These are phyloP conservation scores for Verbascum thapsus DNA, from an alignment of 257 asterid species.

Conservation along the genomic window DNA sequence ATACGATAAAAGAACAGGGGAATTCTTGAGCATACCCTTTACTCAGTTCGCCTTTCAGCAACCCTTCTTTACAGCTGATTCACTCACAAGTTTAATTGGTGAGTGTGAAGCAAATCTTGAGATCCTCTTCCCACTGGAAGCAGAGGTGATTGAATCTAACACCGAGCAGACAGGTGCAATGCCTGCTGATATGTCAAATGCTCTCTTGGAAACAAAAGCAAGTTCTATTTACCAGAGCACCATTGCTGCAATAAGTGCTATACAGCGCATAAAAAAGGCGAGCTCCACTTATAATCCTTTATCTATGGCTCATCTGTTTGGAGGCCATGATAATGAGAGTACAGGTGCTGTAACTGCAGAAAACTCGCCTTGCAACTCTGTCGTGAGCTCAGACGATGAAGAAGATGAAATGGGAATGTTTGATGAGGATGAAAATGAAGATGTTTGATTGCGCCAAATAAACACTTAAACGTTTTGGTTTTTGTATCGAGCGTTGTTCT, in stretches of 20 bases:
- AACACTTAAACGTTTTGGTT: too few relatives aligned
- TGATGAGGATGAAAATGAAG: conserved; percentile 40
- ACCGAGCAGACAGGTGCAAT: conserved; percentile 17
- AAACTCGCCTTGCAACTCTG: conserved; percentile 52
- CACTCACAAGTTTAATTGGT: conserved; percentile 62
- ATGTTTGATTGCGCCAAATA: too few relatives aligned
- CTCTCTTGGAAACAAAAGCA: conserved; percentile 33
- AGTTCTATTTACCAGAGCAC: conserved; percentile 64
- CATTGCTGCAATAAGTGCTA: conserved; percentile 67
- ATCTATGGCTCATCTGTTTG: conserved; percentile 64
- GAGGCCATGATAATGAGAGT: conserved; percentile 46
- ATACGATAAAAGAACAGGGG: conserved; percentile 89
- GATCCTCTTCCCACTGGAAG: conserved; percentile 67
- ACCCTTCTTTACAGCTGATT: conserved; percentile 85
- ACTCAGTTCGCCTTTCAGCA: conserved; percentile 75
- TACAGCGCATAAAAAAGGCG: conserved; percentile 63
- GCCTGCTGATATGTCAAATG: conserved; percentile 30
- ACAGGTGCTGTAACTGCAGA: conserved; percentile 64
- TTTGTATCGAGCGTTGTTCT: background rate
- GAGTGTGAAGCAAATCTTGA: conserved; percentile 91
- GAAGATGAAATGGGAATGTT: background rate
- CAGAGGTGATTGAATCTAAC: conserved; percentile 70
- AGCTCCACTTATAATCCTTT: conserved; percentile 78
- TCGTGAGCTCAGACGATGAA: conserved; percentile 17
- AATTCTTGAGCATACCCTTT: conserved; percentile 68